phyloP scores from a whole-genome alignment of 495 filamentous ascomycete genomes.

The Aspergillus saccharolyticus region DNA sequence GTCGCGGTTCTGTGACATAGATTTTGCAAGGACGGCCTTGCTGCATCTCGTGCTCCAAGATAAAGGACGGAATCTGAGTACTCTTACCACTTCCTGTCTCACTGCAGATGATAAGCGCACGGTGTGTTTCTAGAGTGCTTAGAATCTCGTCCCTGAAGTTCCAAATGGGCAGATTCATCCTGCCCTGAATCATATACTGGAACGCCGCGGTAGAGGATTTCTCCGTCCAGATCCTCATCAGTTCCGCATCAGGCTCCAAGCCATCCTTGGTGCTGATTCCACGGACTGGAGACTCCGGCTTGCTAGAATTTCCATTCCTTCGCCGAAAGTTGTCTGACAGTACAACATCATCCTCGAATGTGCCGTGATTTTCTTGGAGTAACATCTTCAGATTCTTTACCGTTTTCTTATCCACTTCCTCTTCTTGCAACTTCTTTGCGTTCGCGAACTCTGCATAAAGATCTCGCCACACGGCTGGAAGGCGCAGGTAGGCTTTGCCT shows the following conservation, averaged over 20 bases:
- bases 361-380: slow-evolving; percentile 39
- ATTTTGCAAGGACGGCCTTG: slow-evolving; percentile 80
- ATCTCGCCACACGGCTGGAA: slow-evolving; percentile 78
- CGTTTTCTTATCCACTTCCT: slow-evolving; percentile 60
- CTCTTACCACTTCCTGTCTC: slow-evolving; percentile 97
- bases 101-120: slow-evolving; percentile 85
- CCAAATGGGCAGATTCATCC: slow-evolving; percentile 85
- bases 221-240: slow-evolving; percentile 63
- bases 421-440: slow-evolving; percentile 59
- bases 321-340: slow-evolving; percentile 60
- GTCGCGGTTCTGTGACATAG: slow-evolving; percentile 91
- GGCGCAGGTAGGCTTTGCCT: slow-evolving; percentile 73
- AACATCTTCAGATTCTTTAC: slow-evolving; percentile 48
- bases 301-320: slow-evolving; percentile 53
- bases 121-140: slow-evolving; percentile 63
- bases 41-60: slow-evolving; percentile 81
- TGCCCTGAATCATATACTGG: slow-evolving; percentile 43
- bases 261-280: slow-evolving; percentile 31
- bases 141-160: slow-evolving; percentile 73
- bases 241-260: slow-evolving; percentile 40
- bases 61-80: slow-evolving; percentile 89
- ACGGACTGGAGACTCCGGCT: slow-evolving; percentile 37
- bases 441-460: slow-evolving; percentile 76
- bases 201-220: slow-evolving; percentile 58
- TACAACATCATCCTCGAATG: slow-evolving; percentile 65